These are phyloP conservation scores for Eutrema salsugineum DNA, from an alignment of 441 rosid genomes.

Conservation along the genomic window DNA sequence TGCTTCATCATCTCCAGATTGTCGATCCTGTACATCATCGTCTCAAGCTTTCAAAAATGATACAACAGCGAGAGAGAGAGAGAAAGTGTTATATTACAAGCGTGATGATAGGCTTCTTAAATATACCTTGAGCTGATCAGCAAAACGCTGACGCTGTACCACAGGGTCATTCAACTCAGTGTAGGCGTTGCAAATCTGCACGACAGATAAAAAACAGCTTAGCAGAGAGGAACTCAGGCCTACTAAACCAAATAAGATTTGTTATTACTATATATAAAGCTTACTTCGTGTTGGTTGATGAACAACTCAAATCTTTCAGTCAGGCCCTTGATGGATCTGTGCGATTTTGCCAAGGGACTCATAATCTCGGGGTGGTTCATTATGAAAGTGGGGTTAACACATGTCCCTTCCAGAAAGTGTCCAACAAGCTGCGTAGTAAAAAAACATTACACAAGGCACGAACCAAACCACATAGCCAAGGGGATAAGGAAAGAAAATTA, in stretches of 20 bases:
- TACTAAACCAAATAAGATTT: too few species aligned
- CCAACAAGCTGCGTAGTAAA: constrained; percentile 61
- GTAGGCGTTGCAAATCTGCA: constrained; percentile 82
- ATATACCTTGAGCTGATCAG: constrained; percentile 58
- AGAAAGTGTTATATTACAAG: too few species aligned
- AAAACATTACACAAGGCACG: neutral
- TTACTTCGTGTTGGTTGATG: constrained; percentile 76
- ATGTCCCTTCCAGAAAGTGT: constrained; percentile 72
- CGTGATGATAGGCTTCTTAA: too few species aligned
- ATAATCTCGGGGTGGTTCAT: constrained; percentile 87
- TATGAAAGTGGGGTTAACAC: constrained; percentile 82
- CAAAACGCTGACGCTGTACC: constrained; percentile 75
- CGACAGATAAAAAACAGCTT: neutral
- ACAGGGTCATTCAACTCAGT: constrained; percentile 74
- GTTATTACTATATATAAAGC: neutral
- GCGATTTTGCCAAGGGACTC: constrained; percentile 96
- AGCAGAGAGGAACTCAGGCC: too few species aligned
- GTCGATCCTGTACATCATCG: neutral
- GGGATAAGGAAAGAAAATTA: constrained; percentile 13
- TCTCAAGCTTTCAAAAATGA: too few species aligned
- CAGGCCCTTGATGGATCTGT: constrained; percentile 56
- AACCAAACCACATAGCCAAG: neutral
- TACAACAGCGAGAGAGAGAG: too few species aligned
- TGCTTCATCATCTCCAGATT: constrained; percentile 63
- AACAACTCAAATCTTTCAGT: constrained; percentile 85